phyloP scores from a whole-genome alignment of 2,329 filamentous ascomycete genomes.

The Penicillium frequentans region DNA sequence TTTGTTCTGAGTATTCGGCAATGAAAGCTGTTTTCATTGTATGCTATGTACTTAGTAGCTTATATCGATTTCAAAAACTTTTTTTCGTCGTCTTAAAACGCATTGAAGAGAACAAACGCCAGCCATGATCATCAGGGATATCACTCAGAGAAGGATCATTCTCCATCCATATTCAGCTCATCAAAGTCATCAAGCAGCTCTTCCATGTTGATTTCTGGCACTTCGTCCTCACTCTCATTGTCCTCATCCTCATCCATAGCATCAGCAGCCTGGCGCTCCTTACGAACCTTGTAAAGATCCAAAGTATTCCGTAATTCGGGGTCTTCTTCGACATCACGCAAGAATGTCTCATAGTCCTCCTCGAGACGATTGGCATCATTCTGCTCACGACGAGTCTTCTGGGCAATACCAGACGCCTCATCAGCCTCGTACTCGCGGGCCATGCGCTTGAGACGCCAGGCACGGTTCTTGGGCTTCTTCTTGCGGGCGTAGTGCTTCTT shows the following conservation, averaged over 20 bases:
- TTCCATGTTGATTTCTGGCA: conserved; percentile 72
- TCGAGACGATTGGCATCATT: conserved; percentile 86
- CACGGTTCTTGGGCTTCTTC: conserved; percentile 77
- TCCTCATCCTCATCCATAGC: conserved; percentile 59
- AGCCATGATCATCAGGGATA: conserved; percentile 30
- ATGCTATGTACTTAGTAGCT: neutral
- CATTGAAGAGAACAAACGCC: conserved; percentile 19
- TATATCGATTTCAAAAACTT: conserved; percentile 15
- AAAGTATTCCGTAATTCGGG: conserved; percentile 80
- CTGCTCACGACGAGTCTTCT: conserved; percentile 49
- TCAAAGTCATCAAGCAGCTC: conserved; percentile 41
- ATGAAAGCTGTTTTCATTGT: neutral
- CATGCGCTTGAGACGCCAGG: conserved; percentile 96
- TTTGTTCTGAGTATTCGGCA: neutral
- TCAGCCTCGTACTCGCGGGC: conserved; percentile 79
- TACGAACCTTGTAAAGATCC: conserved; percentile 72
- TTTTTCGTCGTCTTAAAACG: conserved; percentile 10
- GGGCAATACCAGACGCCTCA: conserved; percentile 23
- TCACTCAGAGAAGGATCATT: conserved; percentile 23
- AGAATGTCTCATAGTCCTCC: conserved; percentile 93
- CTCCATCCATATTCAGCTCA: conserved; percentile 56
- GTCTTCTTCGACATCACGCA: conserved; percentile 95
- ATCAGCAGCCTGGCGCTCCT: conserved; percentile 49
- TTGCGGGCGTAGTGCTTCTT: conserved; percentile 94
- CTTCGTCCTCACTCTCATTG: conserved; percentile 62